Evolutionary conservation across 768 basidiomycete species (phyloP), one percentile per base, ranked within the genome.

Genomic region (Termitomyces titanicus): DNA sequence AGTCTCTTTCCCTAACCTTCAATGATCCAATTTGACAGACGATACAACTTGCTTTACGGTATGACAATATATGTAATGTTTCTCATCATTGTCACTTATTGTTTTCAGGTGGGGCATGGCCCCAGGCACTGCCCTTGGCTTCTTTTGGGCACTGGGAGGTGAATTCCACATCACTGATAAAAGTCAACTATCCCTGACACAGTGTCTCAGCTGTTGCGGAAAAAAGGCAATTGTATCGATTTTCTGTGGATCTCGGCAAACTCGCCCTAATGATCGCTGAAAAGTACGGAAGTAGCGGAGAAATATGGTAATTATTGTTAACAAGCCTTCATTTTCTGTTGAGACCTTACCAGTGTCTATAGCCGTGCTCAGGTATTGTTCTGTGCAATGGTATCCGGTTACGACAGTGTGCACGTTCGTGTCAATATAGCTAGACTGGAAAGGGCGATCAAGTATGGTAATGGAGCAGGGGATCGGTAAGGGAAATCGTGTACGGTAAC

Each of bases 101-200:
- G 27, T 58, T 4, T 13, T 35, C 51, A 88, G 85, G 25, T 80
- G 78, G 52, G 88, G 87, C 5, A 85, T 90, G 75, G 78, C 83
- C 7, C 79, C 86, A 15, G 85, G 85, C 5, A 83, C 85, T 8
- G 81, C 85, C 0, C 68, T 86, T 17, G 88, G 88, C 6, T 86
- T 90, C 68, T 86, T 89, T 63, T 89, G 84, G 85, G 79, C 82
- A 13, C 70, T 86, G 6, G 82, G 80, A 65, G 84, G 85, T 85
- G 61, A 40, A 20, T 51, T 38, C 15, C 18, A 18, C 2, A 27
- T 18, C 12, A 22, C n/a, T 22, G 40, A 11, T 11, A 15, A 15
- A n/a, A 18, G 37, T 43, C 12, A 17, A 24, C 17, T 42, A 5
- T 33, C 47, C 53, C 22, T 53, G n/a, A 53, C 44, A 25, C 47